Conservation (phyloP, 2,329 filamentous ascomycete species). For the Verticillium nubilum region DNA sequence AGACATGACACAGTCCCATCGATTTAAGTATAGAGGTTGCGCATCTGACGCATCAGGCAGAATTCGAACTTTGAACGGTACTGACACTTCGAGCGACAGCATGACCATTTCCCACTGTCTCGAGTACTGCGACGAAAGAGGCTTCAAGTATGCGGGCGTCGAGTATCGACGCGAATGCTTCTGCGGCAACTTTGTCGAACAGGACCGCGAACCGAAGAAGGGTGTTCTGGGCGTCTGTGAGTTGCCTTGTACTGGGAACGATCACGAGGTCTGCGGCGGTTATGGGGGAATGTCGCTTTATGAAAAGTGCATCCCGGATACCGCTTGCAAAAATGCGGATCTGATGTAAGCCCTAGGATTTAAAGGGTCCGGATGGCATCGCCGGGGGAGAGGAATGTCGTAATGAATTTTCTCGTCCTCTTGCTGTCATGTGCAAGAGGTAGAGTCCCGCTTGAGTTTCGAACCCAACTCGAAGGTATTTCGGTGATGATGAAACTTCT, state of each 20-base stretch:
- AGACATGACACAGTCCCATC: slow-evolving; percentile 34
- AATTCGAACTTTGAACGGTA: slow-evolving; percentile 22
- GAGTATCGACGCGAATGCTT: slow-evolving; percentile 33
- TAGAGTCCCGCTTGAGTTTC: no score
- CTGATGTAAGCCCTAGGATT: slow-evolving; percentile 3
- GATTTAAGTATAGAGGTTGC: slow-evolving; percentile 49
- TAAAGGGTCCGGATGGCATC: background rate
- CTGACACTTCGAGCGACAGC: slow-evolving; percentile 18
- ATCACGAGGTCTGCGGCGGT: slow-evolving; percentile 14
- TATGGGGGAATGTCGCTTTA: slow-evolving; percentile 26
- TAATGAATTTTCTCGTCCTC: background rate
- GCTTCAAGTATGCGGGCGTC: slow-evolving; percentile 26
- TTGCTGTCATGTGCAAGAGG: background rate
- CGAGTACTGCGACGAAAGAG: slow-evolving; percentile 21
- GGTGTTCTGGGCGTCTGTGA: slow-evolving; percentile 37
- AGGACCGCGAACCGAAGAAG: slow-evolving; percentile 21
- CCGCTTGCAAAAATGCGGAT: slow-evolving; percentile 16
- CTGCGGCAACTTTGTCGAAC: slow-evolving; percentile 24
- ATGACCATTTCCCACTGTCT: slow-evolving; percentile 29
- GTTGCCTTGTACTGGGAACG: slow-evolving; percentile 12
- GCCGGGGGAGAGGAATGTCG: background rate
- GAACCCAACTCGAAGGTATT: no score
- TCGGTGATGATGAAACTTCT: background rate
- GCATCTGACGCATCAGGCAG: slow-evolving; percentile 26
- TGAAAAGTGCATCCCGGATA: slow-evolving; percentile 22